Evolutionary conservation across 148 eudicot species (phyloP).

Genomic region (Beta vulgaris): DNA sequence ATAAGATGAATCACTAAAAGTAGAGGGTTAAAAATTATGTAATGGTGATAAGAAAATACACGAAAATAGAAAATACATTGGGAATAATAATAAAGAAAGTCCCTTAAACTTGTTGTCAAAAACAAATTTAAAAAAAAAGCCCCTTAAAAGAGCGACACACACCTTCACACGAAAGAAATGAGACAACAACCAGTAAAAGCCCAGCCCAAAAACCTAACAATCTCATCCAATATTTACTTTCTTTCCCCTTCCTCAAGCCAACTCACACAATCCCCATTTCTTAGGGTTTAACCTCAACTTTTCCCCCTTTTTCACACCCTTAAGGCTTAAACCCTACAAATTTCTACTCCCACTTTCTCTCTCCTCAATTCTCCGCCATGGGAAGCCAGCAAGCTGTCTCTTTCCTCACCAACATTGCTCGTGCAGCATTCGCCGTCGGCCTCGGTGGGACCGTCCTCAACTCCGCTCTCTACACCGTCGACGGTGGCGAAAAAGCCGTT

Average conservation of each 20-base stretch:
- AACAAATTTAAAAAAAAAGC: no score
- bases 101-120: no score
- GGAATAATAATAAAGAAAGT: no score
- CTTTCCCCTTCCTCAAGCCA: slow-evolving; percentile 21
- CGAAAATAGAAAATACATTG: no score
- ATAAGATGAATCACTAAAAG: no score
- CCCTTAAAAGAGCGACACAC: no score
- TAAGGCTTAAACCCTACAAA: neutral
- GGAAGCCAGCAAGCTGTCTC: slow-evolving; percentile 40
- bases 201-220: neutral
- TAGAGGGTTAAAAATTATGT: no score
- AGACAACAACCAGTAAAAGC: neutral
- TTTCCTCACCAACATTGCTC: slow-evolving; percentile 37
- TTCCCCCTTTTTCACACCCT: neutral
- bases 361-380: no score
- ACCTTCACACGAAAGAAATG: no score
- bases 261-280: neutral
- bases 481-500: slow-evolving; percentile 95
- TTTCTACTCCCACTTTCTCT: neutral
- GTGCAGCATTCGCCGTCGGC: slow-evolving; percentile 56
- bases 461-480: slow-evolving; percentile 85
- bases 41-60: no score
- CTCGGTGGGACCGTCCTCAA: slow-evolving; percentile 44
- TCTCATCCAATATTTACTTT: neutral
- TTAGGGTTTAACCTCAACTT: slow-evolving; percentile 1